Evolutionary conservation across 306 rosid genomes (phyloP).

Genomic region (Canavalia ensiformis): DNA sequence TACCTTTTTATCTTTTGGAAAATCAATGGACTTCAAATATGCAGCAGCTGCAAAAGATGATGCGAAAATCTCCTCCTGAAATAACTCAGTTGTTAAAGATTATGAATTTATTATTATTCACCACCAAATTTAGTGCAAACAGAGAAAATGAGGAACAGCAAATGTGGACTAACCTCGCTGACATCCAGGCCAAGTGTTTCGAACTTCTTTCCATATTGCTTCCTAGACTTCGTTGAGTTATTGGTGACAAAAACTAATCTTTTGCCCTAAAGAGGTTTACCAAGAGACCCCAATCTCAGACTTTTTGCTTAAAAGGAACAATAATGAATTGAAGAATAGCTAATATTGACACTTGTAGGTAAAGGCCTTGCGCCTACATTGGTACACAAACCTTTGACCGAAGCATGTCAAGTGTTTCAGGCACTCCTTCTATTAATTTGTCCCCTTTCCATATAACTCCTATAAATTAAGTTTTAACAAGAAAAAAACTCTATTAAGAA

Average conservation of each 20-base stretch:
- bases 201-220: constrained; percentile 98
- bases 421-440: constrained; percentile 91
- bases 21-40: constrained; percentile 87
- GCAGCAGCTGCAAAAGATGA: constrained; percentile 99
- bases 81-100: constrained; percentile 38
- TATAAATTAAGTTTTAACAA: constrained; percentile 48
- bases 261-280: constrained; percentile 71
- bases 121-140: constrained; percentile 34
- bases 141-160: constrained; percentile 27
- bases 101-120: neutral
- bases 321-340: neutral
- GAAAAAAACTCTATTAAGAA: constrained; percentile 15
- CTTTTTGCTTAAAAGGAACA: neutral
- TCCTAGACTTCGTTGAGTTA: constrained; percentile 98
- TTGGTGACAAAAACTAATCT: constrained; percentile 97
- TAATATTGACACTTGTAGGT: constrained; percentile 30
- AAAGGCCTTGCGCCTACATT: constrained; percentile 41
- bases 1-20: constrained; percentile 97
- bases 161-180: constrained; percentile 69
- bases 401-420: constrained; percentile 93
- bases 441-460: constrained; percentile 99
- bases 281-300: constrained; percentile 37
- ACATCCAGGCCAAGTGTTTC: constrained; percentile 94
- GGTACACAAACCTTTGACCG: constrained; percentile 80
- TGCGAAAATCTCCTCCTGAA: constrained; percentile 98